Evolutionary conservation across 139 green algal species (phyloP), one percentile per base, ranked within the genome.

Genomic region (Gonium pectorale): DNA sequence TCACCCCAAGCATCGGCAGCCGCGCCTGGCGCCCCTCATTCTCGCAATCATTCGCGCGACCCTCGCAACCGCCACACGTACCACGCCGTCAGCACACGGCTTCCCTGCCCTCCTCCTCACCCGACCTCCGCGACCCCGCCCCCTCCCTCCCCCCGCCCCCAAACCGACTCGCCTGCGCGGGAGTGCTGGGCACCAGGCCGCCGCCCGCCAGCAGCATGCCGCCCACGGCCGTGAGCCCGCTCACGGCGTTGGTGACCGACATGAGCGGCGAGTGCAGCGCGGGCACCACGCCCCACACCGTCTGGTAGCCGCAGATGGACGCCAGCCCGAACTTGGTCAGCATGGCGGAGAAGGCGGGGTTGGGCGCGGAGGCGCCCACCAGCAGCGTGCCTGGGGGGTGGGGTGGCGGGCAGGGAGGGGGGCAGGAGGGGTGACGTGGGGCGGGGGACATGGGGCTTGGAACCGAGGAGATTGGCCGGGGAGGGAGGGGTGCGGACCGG

Each of bases 181-280:
- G 81, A 60, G 79, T 95, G 66, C 51, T 33, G 7, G 95, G 95
- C 49, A 96, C 37, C 26, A 95, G 62, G 64, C 93, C 91, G 15
- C 93, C 92, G 60, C 93, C 91, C 29, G 93, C 91, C 66, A 96
- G 87, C 89, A 95, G 80, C 86, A 98, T 94, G 77, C 94, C 95
- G 56, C 94, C 95, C 38, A 91, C 88, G 5, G 87, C 85, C 2
- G 87, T 92, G 17, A 93, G 88, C 2, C 94, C 95, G 4, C 89
- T 95, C 67, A 99, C 97, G 56, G 96, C 96, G 86, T 99, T 99
- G 74, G 96, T 98, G 33, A 98, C 96, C 21, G 85, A 93, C 96
- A 99, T 98, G 59, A 99, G 91, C 24, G 96, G 96, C 35, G 93
- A 96, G 92, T 99, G 96, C 72, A 99, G 90, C 38, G 96, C 95